Base-by-base conservation (phyloP, 106 monocot genomes). In the Dendrobium officinale region DNA sequence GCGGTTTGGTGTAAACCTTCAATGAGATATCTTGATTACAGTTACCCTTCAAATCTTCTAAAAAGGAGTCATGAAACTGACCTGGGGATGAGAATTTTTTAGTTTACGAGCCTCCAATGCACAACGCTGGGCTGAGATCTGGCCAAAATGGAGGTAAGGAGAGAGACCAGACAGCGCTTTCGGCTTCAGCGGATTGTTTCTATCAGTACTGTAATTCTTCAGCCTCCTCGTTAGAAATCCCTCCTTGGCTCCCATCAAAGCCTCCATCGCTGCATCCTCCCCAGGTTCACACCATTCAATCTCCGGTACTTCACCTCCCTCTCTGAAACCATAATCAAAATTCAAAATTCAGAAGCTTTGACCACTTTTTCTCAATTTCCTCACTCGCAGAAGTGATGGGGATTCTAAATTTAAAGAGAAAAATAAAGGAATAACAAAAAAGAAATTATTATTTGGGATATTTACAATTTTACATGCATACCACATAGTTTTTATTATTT, bases 121-220 rank as follows among this genome's bases (percentile, higher is more conserved):
- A 75, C 94, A 92, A 29, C 95, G 83, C 75, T 99, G 98, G 6
- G 92, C 87, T 0, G 98, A 92, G 24, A 99, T 95, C 8, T 95
- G 95, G 48, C 98, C 98, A 80, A 93, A 99, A 77, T 99, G 98
- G 33, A 99, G 84, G 78, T 99, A 99, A 73, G 98, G 98, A 5
- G 98, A 99, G 27, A 99, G 84, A 27, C 91, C 80, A 1, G 98
- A 99, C 66, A 93, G 64, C 6, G 75, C 89, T 29, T 44, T 90
- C 4, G 94, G 87, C 85, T 91, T 95, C 64, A 77, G 45, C 2
- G 98, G 98, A 80, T 93, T 86, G 73, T 99, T 99, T 56, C 98
- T 77, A 55, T 93, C 98, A 77, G 33, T 88, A 1, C 56, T 55
- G 48, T 93, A 99, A 42, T 76, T 85, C 85, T 58, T 91, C 22